phyloP scores from a whole-genome alignment of 495 filamentous ascomycete species.

The Rostrohypoxylon terebratum region DNA sequence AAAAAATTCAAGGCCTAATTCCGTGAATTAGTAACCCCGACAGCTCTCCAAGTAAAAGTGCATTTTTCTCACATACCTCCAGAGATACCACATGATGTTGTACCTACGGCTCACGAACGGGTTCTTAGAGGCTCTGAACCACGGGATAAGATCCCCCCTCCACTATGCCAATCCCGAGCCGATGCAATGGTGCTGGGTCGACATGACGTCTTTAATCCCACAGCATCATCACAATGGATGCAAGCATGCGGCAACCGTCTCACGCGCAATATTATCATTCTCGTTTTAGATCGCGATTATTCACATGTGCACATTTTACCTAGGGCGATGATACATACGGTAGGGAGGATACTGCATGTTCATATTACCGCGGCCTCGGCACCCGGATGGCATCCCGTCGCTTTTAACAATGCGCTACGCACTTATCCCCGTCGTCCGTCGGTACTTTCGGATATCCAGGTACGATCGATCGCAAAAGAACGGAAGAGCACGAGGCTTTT shows the following conservation, averaged over 20 bases:
- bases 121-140: slow-evolving; percentile 17
- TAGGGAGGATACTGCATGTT: background rate
- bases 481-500: background rate
- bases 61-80: background rate
- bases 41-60: background rate
- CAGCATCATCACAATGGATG: slow-evolving; percentile 20
- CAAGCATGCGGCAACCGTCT: slow-evolving; percentile 23
- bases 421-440: background rate
- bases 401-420: slow-evolving; percentile 2
- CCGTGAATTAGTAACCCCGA: background rate
- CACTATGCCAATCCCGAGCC: slow-evolving; percentile 25
- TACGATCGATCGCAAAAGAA: slow-evolving; percentile 1
- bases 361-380: slow-evolving; percentile 9
- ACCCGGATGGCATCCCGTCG: slow-evolving; percentile 12
- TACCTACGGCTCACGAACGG: background rate
- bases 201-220: slow-evolving; percentile 38
- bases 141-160: background rate
- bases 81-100: background rate
- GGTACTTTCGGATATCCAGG: background rate
- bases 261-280: slow-evolving; percentile 15
- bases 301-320: background rate
- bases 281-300: slow-evolving; percentile 3
- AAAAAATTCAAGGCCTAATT: background rate
- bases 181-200: slow-evolving; percentile 31
- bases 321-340: background rate